Conservation (phyloP, 2,329 filamentous ascomycete species). For the Colletotrichum sidae region DNA sequence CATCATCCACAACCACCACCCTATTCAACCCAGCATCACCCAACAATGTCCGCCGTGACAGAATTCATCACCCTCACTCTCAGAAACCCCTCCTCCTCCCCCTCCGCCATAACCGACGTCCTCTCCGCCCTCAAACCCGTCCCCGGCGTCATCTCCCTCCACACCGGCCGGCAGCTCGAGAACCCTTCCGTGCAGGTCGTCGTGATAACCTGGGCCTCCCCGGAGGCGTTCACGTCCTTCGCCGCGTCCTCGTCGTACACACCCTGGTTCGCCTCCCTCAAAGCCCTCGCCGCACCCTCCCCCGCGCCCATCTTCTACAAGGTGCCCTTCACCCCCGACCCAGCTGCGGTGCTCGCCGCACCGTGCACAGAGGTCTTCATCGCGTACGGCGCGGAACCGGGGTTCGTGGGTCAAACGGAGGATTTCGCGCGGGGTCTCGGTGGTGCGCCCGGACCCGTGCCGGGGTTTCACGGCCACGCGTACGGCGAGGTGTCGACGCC, state of each 20-base stretch:
- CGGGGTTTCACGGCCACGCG: conserved; percentile 47
- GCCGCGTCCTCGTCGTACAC: conserved; percentile 54
- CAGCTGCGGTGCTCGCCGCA: conserved; percentile 46
- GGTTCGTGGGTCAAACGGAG: conserved; percentile 33
- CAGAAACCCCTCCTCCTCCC: conserved; percentile 26
- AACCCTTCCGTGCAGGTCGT: conserved; percentile 47
- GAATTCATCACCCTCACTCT: conserved; percentile 36
- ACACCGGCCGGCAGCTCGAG: conserved; percentile 51
- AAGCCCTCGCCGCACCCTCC: conserved; percentile 41
- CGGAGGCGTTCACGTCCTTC: conserved; percentile 51
- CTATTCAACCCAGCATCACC: neutral
- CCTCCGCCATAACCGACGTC: conserved; percentile 32
- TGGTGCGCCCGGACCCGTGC: conserved; percentile 30
- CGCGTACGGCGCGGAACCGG: conserved; percentile 46
- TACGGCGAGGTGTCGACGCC: conserved; percentile 47
- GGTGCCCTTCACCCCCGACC: conserved; percentile 26
- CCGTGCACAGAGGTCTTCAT: conserved; percentile 54
- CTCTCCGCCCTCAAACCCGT: conserved; percentile 37
- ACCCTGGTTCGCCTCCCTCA: conserved; percentile 53
- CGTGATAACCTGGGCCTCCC: conserved; percentile 49
- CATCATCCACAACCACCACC: neutral
- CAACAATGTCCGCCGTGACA: conserved; percentile 30
- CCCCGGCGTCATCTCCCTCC: conserved; percentile 47
- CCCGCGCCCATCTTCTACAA: conserved; percentile 41
- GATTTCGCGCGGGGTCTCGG: conserved; percentile 47